Conservation (phyloP, 2,329 filamentous ascomycete species). For the Neonectria punicea region DNA sequence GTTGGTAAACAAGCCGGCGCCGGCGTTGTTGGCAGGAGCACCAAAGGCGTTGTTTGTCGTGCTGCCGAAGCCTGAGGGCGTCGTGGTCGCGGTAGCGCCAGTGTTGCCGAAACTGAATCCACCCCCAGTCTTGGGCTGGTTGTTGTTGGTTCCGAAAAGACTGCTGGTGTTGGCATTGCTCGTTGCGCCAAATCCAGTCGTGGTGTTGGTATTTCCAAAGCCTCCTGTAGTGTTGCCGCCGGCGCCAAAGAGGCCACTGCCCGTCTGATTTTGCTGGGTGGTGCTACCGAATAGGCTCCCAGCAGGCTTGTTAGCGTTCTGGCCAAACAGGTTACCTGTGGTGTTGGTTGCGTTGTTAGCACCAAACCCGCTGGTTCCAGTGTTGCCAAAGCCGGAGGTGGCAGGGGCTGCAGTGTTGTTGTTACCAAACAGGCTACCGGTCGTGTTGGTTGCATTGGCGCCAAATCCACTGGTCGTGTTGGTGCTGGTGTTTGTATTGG, state of each 20-base stretch:
- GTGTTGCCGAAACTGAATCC: slow-evolving; percentile 58
- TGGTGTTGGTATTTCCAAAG: slow-evolving; percentile 43
- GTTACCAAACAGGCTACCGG: slow-evolving; percentile 52
- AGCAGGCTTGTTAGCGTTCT: slow-evolving; percentile 38
- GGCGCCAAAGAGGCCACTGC: slow-evolving; percentile 40
- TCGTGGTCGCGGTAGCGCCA: slow-evolving; percentile 38
- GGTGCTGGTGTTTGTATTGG: slow-evolving; percentile 43
- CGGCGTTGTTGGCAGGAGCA: slow-evolving; percentile 37
- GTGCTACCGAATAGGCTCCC: slow-evolving; percentile 41
- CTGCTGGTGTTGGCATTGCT: slow-evolving; percentile 44
- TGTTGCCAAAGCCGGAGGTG: slow-evolving; percentile 37
- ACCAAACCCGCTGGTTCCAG: slow-evolving; percentile 54
- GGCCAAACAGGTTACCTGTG: slow-evolving; percentile 43
- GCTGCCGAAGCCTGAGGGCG: slow-evolving; percentile 43
- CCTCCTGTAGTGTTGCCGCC: slow-evolving; percentile 30
- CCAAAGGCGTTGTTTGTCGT: slow-evolving; percentile 44
- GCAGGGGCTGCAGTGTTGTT: slow-evolving; percentile 48
- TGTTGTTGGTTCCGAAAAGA: slow-evolving; percentile 38
- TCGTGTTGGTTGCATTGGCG: slow-evolving; percentile 47
- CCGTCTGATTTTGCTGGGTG: slow-evolving; percentile 30
- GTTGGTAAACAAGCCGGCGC: slow-evolving; percentile 54
- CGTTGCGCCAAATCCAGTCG: slow-evolving; percentile 52
- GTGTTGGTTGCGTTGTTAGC: slow-evolving; percentile 41
- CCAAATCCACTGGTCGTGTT: slow-evolving; percentile 58
- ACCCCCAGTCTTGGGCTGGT: slow-evolving; percentile 51